Evolutionary conservation across 176 grass and related monocot genomes (phyloP).

Genomic region (Bothriochloa decipiens): DNA sequence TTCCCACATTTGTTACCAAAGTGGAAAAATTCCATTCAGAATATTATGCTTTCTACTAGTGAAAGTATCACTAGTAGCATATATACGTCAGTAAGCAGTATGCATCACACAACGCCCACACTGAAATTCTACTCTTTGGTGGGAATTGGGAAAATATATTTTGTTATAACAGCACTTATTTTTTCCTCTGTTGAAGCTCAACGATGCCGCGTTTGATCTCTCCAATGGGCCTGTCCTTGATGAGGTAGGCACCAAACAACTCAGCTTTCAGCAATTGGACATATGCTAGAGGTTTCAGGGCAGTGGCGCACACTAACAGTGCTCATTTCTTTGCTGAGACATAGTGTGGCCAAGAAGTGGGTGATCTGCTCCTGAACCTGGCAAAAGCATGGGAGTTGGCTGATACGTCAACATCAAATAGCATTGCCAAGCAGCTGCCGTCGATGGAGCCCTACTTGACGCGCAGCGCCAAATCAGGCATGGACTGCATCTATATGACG

Average conservation of each 20-base stretch:
- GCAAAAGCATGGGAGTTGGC: conserved; percentile 74
- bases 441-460: conserved; percentile 63
- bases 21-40: neutral
- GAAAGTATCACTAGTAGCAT: neutral
- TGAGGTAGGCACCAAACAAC: conserved; percentile 45
- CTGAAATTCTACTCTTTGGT: neutral
- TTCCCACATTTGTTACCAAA: neutral
- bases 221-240: conserved; percentile 84
- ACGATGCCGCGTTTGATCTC: conserved; percentile 93
- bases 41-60: too few relatives aligned
- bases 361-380: conserved; percentile 78
- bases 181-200: conserved; percentile 60
- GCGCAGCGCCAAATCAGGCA: conserved; percentile 79
- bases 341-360: conserved; percentile 80
- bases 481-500: neutral
- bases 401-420: conserved; percentile 71
- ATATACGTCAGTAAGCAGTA: neutral
- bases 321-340: conserved; percentile 4
- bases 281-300: neutral
- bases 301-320: neutral
- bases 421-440: conserved; percentile 65
- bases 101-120: too few relatives aligned
- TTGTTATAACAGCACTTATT: neutral
- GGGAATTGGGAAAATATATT: neutral
- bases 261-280: neutral